These are phyloP conservation scores for Botrytis paeoniae DNA, from an alignment of 2,329 filamentous ascomycete species.

Conservation along the genomic window DNA sequence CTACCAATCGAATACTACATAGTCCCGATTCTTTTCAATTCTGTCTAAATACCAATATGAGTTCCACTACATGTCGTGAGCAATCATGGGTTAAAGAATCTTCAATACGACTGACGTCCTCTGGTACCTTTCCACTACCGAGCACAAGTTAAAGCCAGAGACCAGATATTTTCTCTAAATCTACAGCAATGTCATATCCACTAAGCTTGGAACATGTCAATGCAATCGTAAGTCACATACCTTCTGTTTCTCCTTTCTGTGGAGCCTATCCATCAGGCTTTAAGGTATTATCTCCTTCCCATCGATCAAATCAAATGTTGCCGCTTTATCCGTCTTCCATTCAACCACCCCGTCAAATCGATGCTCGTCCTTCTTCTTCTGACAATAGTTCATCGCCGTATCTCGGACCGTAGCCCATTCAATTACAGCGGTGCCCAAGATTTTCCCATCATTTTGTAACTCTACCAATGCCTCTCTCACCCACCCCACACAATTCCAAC, in stretches of 20 bases:
- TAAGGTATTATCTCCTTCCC: conserved; percentile 18
- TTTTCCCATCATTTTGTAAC: conserved; percentile 39
- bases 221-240: neutral
- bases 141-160: neutral
- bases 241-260: neutral
- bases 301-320: conserved; percentile 22
- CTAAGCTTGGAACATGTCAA: neutral
- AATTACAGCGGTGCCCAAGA: conserved; percentile 40
- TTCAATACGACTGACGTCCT: neutral
- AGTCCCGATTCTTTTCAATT: neutral
- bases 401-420: conserved; percentile 42
- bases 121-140: neutral
- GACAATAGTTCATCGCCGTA: conserved; percentile 39
- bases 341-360: conserved; percentile 23
- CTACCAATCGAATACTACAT: neutral
- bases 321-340: conserved; percentile 19
- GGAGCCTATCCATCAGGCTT: no score
- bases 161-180: neutral
- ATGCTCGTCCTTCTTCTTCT: conserved; percentile 35
- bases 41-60: neutral
- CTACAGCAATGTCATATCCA: neutral
- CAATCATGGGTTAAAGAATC: neutral
- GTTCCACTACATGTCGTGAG: neutral
- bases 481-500: conserved; percentile 34
- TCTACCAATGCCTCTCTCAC: conserved; percentile 38